phyloP scores from a whole-genome alignment of 805 yeast genomes.

The Lipomyces yamadae region DNA sequence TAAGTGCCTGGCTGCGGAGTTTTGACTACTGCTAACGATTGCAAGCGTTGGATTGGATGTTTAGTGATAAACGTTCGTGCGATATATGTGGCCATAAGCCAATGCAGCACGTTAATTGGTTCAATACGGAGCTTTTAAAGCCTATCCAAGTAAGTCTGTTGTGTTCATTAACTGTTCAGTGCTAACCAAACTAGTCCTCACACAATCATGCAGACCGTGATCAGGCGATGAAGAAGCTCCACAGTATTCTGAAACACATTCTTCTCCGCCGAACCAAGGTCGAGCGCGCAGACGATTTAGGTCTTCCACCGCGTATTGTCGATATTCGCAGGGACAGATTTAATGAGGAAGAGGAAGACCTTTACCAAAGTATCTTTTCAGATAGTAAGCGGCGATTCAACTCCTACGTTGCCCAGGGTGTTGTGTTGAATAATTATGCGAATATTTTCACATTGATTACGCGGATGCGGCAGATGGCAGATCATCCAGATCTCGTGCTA shows the following conservation, averaged over 20 bases:
- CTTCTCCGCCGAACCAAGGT: conserved; percentile 95
- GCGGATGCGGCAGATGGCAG: conserved; percentile 96
- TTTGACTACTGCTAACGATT: neutral
- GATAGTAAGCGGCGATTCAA: conserved; percentile 87
- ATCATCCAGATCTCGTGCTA: conserved; percentile 94
- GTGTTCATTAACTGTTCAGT: neutral
- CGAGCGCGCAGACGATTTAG: conserved; percentile 96
- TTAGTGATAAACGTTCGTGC: conserved; percentile 81
- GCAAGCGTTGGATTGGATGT: conserved; percentile 75
- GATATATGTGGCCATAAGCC: conserved; percentile 87
- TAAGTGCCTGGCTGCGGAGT: conserved; percentile 39
- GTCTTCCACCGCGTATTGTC: conserved; percentile 94
- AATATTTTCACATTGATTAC: conserved; percentile 95
- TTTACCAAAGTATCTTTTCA: conserved; percentile 83
- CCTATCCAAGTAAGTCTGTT: conserved; percentile 67
- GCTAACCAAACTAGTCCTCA: conserved; percentile 53
- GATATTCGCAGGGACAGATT: conserved; percentile 84
- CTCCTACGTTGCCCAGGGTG: conserved; percentile 94
- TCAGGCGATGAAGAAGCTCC: conserved; percentile 76
- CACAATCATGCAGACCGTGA: conserved; percentile 79
- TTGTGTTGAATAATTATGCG: conserved; percentile 94
- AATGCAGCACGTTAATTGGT: conserved; percentile 93
- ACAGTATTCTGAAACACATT: conserved; percentile 71
- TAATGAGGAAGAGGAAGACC: conserved; percentile 93
- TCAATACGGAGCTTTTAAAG: conserved; percentile 93